Conservation (phyloP, 768 basidiomycete species). For the Grammothele lineata region DNA sequence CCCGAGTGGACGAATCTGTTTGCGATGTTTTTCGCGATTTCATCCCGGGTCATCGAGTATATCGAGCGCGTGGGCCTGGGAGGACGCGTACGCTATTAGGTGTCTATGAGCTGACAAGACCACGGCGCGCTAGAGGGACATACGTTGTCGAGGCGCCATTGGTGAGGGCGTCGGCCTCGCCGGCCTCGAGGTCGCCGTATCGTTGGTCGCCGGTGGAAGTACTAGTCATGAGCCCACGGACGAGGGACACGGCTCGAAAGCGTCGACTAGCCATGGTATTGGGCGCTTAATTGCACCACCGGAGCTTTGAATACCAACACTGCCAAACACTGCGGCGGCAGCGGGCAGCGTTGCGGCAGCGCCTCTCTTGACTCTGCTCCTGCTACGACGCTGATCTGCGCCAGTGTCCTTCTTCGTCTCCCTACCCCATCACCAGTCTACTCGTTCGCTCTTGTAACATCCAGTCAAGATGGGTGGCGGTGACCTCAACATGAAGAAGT, state of each 20-base stretch:
- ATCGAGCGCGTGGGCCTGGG: conserved; percentile 72
- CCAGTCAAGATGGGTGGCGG: conserved; percentile 91
- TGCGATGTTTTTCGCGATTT: conserved; percentile 81
- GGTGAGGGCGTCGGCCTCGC: conserved; percentile 28
- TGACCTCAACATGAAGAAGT: conserved; percentile 99
- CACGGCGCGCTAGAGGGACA: conserved; percentile 9
- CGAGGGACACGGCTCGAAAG: conserved; percentile 9
- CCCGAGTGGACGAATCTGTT: conserved; percentile 88
- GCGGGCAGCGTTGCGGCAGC: too few species aligned
- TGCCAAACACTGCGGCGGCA: too few species aligned
- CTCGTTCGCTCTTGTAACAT: conserved; percentile 7
- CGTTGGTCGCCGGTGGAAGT: conserved; percentile 21
- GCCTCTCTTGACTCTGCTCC: conserved; percentile 9
- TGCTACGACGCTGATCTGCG: conserved; percentile 1
- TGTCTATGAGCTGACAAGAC: conserved; percentile 17
- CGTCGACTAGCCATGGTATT: conserved; percentile 9
- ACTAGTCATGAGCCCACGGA: conserved; percentile 21
- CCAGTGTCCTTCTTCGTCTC: neutral
- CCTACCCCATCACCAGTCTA: too few species aligned
- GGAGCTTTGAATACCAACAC: conserved; percentile 24
- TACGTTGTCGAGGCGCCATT: conserved; percentile 20
- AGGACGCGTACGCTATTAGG: conserved; percentile 21
- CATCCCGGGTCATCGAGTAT: conserved; percentile 77
- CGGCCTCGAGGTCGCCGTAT: conserved; percentile 27
- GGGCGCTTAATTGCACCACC: conserved; percentile 4